Conservation (phyloP, 257 asterid genomes). For the Primulina huaijiensis region DNA sequence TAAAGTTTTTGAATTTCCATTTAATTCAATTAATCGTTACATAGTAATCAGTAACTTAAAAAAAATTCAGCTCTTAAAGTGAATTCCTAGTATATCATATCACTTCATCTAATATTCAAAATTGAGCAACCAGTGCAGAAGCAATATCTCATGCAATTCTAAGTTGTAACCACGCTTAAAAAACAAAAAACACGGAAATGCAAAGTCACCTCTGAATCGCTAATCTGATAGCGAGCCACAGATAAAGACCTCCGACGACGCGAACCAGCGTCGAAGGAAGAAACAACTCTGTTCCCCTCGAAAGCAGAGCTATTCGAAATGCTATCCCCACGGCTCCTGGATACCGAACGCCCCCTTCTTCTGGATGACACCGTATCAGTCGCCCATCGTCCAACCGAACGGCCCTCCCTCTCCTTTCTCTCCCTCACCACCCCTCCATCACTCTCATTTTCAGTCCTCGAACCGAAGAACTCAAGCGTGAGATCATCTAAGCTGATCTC, state of each 20-base stretch:
- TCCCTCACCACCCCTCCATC: constrained; percentile 27
- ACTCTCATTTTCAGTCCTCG: constrained; percentile 32
- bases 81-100: not conserved
- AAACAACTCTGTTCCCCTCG: constrained; percentile 28
- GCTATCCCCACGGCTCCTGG: constrained; percentile 39
- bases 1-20: not conserved
- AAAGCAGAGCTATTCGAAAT: constrained; percentile 31
- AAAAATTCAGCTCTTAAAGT: not conserved
- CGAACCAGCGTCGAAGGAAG: constrained; percentile 37
- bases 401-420: constrained; percentile 40
- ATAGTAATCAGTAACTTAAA: not conserved
- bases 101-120: not conserved
- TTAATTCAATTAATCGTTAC: too few relatives aligned
- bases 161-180: not conserved
- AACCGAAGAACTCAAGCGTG: constrained; percentile 63
- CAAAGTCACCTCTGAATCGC: constrained; percentile 62
- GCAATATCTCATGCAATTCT: not conserved
- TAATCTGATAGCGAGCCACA: constrained; percentile 55
- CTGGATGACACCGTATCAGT: constrained; percentile 72
- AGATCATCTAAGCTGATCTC: constrained; percentile 90
- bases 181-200: not conserved
- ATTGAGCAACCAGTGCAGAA: not conserved
- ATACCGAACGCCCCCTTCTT: constrained; percentile 79
- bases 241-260: constrained; percentile 73
- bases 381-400: constrained; percentile 71